Base-by-base conservation (phyloP, 345 rosid genomes). In the Triadica sebifera region DNA sequence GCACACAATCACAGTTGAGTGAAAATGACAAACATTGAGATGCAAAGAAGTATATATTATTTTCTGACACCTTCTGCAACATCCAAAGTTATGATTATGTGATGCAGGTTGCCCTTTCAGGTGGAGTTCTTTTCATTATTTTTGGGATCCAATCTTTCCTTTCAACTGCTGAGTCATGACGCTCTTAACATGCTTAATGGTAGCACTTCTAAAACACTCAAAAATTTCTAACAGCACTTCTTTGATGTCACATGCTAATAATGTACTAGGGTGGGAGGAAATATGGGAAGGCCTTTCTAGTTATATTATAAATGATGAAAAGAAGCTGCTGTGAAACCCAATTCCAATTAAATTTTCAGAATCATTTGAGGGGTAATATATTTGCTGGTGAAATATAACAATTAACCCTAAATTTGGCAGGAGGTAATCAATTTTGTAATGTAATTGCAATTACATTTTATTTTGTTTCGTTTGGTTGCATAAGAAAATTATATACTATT, bases 131-230 rank as follows among this genome's bases (percentile, higher is more conserved):
- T 74, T 93, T 95, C 84, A 81, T 95, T 51, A 78, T 90, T 66
- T 95, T 95, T 67, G 98, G 99, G 55, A 81, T 95, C 73, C 98
- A 93, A 50, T 95, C 99, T 65, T 88, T 88, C 86, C 98, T 95
- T 12, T 64, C 97, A 50, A 45, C 90, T 1, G 85, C 80, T 16
- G 82, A 87, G 45, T 81, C 84, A 47, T 84, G 60, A 85, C 70
- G 60, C 24, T 46, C 17, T 12, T 20, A 64, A 45, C 41, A 59
- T 72, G 61, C 55, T n/a, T 52, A n/a, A 37, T 70, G 82, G 89
- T 62, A 66, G 80, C 80, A n/a, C 15, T 73, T 67, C 17, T 37
- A 45, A n/a, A 22, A 43, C 61, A 64, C 53, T 51, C 65, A 16
- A 24, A n/a, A 41, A 6, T 64, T 51, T 64, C 45, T 15, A 19